Conservation (phyloP, 306 rosid genomes). For the Hippophae gyantsensis region DNA sequence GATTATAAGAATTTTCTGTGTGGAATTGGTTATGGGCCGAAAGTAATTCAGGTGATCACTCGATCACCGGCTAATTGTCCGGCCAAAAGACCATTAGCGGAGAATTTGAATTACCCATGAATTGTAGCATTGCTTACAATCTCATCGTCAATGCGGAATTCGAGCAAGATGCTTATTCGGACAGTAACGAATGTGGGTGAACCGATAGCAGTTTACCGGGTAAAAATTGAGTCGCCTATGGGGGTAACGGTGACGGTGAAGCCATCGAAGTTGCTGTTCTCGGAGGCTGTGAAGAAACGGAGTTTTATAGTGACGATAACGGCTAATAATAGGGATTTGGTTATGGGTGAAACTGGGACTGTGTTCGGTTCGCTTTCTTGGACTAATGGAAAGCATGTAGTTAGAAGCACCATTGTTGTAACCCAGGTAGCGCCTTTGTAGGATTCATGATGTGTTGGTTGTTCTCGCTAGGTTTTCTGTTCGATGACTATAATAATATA, state of each 20-base stretch:
- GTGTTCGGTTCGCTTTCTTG: slow-evolving; percentile 71
- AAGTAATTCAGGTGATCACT: slow-evolving; percentile 66
- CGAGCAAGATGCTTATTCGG: slow-evolving; percentile 44
- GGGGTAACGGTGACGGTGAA: slow-evolving; percentile 63
- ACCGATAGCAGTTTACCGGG: slow-evolving; percentile 28
- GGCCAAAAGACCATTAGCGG: slow-evolving; percentile 41
- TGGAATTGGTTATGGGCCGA: slow-evolving; percentile 44
- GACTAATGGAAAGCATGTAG: slow-evolving; percentile 64
- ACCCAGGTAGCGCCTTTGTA: no score
- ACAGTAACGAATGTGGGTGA: slow-evolving; percentile 68
- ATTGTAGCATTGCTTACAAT: slow-evolving; percentile 41
- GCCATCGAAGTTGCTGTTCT: slow-evolving; percentile 58
- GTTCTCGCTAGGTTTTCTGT: no score
- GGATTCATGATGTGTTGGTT: no score
- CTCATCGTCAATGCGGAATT: slow-evolving; percentile 21
- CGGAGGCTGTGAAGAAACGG: slow-evolving; percentile 45
- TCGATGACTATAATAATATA: no score
- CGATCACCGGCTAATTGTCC: slow-evolving; percentile 45
- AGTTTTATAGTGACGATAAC: slow-evolving; percentile 52
- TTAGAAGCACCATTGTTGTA: no score
- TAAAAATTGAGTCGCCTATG: slow-evolving; percentile 3
- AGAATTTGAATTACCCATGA: slow-evolving; percentile 73
- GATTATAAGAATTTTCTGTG: slow-evolving; percentile 66
- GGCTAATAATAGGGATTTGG: slow-evolving; percentile 35
- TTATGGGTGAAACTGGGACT: slow-evolving; percentile 55